phyloP scores from a whole-genome alignment of 2,329 filamentous ascomycete genomes.

The Aspergillus floridensis region DNA sequence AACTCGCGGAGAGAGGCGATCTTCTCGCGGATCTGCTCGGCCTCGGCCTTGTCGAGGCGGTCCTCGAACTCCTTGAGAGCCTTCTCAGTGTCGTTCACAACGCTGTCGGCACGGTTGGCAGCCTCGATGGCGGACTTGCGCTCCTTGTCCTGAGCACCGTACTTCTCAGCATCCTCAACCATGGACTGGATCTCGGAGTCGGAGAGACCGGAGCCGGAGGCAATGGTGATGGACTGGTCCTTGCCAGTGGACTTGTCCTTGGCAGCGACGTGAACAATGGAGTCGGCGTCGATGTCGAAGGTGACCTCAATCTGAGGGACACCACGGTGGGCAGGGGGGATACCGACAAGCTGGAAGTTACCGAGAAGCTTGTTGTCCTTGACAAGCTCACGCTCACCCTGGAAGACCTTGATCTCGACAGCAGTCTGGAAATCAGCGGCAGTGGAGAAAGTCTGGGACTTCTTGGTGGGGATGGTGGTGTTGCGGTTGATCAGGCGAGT shows the following conservation, averaged over 20 bases:
- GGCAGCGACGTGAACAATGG: slow-evolving; percentile 94
- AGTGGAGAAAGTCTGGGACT: slow-evolving; percentile 97
- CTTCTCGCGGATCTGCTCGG: slow-evolving; percentile 91
- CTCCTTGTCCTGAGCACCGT: slow-evolving; percentile 91
- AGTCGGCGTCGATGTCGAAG: slow-evolving; percentile 98
- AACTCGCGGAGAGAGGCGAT: slow-evolving; percentile 80
- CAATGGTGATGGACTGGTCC: slow-evolving; percentile 99
- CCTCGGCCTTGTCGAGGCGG: slow-evolving; percentile 94
- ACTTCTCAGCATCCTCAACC: slow-evolving; percentile 97
- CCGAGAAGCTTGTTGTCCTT: slow-evolving; percentile 97
- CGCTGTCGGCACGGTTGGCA: slow-evolving; percentile 94
- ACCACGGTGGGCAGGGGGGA: slow-evolving; percentile 92
- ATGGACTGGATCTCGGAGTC: slow-evolving; percentile 94
- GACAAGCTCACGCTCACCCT: slow-evolving; percentile 99
- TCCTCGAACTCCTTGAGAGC: slow-evolving; percentile 95
- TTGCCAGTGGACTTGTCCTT: slow-evolving; percentile 99
- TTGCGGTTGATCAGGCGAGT: slow-evolving; percentile 98
- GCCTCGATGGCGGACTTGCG: slow-evolving; percentile 93
- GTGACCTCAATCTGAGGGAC: slow-evolving; percentile 97
- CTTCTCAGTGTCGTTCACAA: slow-evolving; percentile 97
- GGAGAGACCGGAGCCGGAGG: slow-evolving; percentile 93
- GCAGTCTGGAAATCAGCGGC: slow-evolving; percentile 97
- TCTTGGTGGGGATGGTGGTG: slow-evolving; percentile 99
- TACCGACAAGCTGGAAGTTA: slow-evolving; percentile 99
- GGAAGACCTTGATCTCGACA: slow-evolving; percentile 99